Percentiles rank a stretch among this genome's conserved stretches.
Conservation (phyloP, 2,329 filamentous ascomycete species). For the Fusarium verrucosum region DNA sequence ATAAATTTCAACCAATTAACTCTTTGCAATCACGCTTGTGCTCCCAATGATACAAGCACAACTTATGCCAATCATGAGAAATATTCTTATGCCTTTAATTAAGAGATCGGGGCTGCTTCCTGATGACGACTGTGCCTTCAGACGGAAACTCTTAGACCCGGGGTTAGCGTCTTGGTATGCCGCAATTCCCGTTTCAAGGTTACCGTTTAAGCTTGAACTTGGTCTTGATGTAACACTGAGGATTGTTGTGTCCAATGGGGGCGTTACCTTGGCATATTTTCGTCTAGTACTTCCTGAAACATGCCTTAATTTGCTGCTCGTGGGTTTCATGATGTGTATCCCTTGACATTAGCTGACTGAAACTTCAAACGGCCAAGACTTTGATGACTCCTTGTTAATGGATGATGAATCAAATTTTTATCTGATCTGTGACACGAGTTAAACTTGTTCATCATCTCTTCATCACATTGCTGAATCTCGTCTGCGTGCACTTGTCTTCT, state of each 20-base stretch:
- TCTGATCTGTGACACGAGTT: too few species aligned
- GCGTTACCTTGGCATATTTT: slow-evolving; percentile 10
- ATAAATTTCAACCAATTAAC: too few species aligned
- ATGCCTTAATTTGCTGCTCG: not conserved
- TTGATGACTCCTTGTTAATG: not conserved
- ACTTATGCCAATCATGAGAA: too few species aligned
- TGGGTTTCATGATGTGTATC: not conserved
- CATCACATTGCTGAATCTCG: not conserved
- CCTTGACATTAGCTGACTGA: not conserved
- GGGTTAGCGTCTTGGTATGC: slow-evolving; percentile 4
- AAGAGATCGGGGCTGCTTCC: too few species aligned
- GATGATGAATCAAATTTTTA: too few species aligned
- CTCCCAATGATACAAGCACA: too few species aligned
- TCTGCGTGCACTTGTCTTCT: not conserved
- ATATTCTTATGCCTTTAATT: too few species aligned
- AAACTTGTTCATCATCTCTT: not conserved
- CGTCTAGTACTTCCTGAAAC: slow-evolving; percentile 6
- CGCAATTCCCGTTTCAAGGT: slow-evolving; percentile 6
- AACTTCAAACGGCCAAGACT: not conserved
- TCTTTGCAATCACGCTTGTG: too few species aligned
- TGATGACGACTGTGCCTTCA: not conserved
- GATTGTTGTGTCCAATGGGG: not conserved
- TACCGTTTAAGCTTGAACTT: slow-evolving; percentile 1
- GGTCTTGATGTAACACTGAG: not conserved
- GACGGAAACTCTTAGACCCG: not conserved